Evolutionary conservation across 2,329 filamentous ascomycete species (phyloP), one percentile per base, ranked within the genome.

Genomic region (Colletotrichum sp.): DNA sequence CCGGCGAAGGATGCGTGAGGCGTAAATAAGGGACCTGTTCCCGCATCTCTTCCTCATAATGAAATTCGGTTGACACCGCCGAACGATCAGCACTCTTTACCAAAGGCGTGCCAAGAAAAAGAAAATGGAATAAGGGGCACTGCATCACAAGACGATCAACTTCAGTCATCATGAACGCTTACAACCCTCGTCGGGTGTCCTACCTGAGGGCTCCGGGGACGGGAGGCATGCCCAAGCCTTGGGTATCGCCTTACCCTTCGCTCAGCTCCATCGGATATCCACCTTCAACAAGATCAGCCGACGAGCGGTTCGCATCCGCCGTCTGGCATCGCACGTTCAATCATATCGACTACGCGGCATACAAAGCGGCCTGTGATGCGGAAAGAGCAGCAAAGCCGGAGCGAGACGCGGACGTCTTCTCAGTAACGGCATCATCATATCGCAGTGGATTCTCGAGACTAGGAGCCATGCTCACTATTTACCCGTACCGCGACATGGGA

Each of bases 161-260:
- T 4, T n/a, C 52, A 68, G 26, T 28, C 73, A 76, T 55, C 34
- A 76, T 76, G 74, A 76, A 76, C 71, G 71, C 44, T 60, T 76
- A 68, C 70, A 76, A 76, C 74, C 74, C 74, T 10, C 74, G 74
- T n/a, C 66, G 74, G 70, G 74, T 74, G 57, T 74, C 74, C 4
- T 76, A 76, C 28, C 71, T 76, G 16, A 64, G 74, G 21, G 34
- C 74, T 16, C 59, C 74, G 13, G 71, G 59, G 5, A 9, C 59
- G 57, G 73, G 62, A 6, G 34, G 66, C 6, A 32, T 28, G 30
- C 73, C 52, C 21, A 26, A 36, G 6, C n/a, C 69, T 7, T 73
- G 52, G 55, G 64, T 52, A 18, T 69, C 74, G n/a, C 64, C 70
- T 13, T 74, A 76, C 24, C 74, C 74, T 18, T 74, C 74, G 16